phyloP scores from a whole-genome alignment of 345 rosid species.

The Pistacia vera region DNA sequence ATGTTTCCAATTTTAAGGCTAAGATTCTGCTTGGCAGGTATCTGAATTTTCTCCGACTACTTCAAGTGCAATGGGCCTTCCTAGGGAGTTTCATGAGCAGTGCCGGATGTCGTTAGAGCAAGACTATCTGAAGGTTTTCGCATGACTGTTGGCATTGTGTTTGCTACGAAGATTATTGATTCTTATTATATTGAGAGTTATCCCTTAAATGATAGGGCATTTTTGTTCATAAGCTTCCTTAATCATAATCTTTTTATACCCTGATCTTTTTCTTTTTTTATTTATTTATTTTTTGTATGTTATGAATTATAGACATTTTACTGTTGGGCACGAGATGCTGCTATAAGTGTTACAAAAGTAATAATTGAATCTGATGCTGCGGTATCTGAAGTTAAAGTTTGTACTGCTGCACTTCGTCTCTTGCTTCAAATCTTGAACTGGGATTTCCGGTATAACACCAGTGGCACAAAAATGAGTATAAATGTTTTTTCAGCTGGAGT shows the following conservation, averaged over 20 bases:
- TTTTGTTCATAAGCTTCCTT: conserved; percentile 19
- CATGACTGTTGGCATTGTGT: conserved; percentile 9
- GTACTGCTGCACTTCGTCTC: conserved; percentile 79
- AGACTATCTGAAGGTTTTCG: conserved; percentile 74
- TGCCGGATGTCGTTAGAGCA: conserved; percentile 81
- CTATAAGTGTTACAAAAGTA: conserved; percentile 67
- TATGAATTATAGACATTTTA: conserved; percentile 68
- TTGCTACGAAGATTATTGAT: conserved; percentile 26
- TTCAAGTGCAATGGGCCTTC: conserved; percentile 95
- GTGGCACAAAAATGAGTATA: conserved; percentile 44
- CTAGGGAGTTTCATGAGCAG: conserved; percentile 93
- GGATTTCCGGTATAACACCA: conserved; percentile 68
- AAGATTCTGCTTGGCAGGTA: conserved; percentile 50
- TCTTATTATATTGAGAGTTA: conserved; percentile 10
- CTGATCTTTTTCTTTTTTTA: conserved; percentile 8
- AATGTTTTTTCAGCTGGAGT: conserved; percentile 63
- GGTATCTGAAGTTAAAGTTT: conserved; percentile 84
- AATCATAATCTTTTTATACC: conserved; percentile 5
- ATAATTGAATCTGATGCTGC: conserved; percentile 62
- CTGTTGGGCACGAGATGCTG: conserved; percentile 89
- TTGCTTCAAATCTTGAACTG: conserved; percentile 94
- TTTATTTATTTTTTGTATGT: conserved; percentile 1
- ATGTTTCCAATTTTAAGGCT: conserved; percentile 10
- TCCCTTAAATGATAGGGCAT: background rate
- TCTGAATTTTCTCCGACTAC: conserved; percentile 97